Base-by-base conservation (phyloP, 2,329 filamentous ascomycete genomes). In the Fusarium austroafricanum region DNA sequence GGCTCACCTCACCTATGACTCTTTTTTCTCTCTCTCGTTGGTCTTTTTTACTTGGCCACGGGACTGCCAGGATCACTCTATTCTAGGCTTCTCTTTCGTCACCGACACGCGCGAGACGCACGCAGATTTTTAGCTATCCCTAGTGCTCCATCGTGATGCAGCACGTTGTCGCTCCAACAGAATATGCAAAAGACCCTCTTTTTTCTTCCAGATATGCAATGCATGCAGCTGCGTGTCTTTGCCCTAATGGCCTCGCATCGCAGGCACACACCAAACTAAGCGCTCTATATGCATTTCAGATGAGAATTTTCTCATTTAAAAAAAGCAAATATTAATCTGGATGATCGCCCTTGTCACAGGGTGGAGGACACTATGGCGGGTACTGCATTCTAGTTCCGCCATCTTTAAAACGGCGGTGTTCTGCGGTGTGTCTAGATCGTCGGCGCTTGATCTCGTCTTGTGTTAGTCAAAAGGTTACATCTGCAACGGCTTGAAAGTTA, bases 151-250 rank as follows among this genome's bases (percentile, higher is more conserved):
- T 73, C 60, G 37, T 33, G 64, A 51, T 64, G 71, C 71, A 72
- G 68, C 54, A 49, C 33, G 56, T 69, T 58, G 60, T 60, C 61
- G 58, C 58, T 65, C 67, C 71, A 67, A 60, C 67, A 29, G 55
- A 45, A 58, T 18, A 67, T 56, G 50, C 44, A 56, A 61, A 50
- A 44, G 56, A 68, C 54, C 61, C 63, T 64, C 70, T 71, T 68
- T 64, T 62, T 21, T n/a, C 33, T 35, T 35, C 33, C 59, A 53
- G 38, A 61, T 66, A 68, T 72, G 62, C 61, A 66, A 68, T 70
- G 62, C 61, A 67, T 71, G 59, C 55, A 62, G 62, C 65, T 68
- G 65, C 65, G 59, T 68, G 60, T 66, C 66, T 64, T 67, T 73
- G 71, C 71, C 71, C 71, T 72, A 73, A 73, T 60, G 39, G 49